Percentiles rank a stretch among this genome's conserved stretches.
These are phyloP conservation scores for Dalbergia cochinchinensis DNA, from an alignment of 306 rosid species.

Conservation along the genomic window DNA sequence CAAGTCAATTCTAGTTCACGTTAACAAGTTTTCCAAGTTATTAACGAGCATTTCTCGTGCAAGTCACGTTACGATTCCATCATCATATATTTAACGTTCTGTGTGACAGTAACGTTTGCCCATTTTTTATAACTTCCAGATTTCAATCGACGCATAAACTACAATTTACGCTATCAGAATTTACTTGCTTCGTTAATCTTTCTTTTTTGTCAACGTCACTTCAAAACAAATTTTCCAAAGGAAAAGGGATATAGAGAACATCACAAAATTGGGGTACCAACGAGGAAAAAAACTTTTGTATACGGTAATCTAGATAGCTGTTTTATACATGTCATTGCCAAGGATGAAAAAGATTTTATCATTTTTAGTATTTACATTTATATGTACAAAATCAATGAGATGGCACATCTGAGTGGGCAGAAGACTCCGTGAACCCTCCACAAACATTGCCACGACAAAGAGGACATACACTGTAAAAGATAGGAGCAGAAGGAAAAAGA, in stretches of 20 bases:
- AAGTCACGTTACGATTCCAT: too few species aligned
- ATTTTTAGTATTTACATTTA: constrained; percentile 57
- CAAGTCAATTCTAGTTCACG: too few species aligned
- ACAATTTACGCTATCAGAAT: too few species aligned
- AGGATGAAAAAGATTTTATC: constrained; percentile 21
- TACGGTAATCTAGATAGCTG: constrained; percentile 2
- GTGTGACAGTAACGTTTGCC: too few species aligned
- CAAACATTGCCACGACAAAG: constrained; percentile 96
- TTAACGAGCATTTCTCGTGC: too few species aligned
- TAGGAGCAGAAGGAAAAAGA: constrained; percentile 7
- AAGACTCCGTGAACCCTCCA: constrained; percentile 62
- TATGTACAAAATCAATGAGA: constrained; percentile 64
- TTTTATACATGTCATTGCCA: constrained; percentile 39
- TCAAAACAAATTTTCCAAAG: neutral
- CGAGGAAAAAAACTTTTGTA: constrained; percentile 7
- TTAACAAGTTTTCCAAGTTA: too few species aligned
- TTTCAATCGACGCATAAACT: too few species aligned
- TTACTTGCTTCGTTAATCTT: too few species aligned
- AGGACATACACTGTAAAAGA: constrained; percentile 83
- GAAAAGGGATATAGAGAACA: neutral
- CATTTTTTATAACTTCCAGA: too few species aligned
- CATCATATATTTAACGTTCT: too few species aligned
- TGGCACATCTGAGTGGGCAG: constrained; percentile 61
- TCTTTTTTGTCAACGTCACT: too few species aligned
- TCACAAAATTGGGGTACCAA: constrained; percentile 14